These are phyloP conservation scores for Anaeromyces robustus DNA, from an alignment of 192 early-diverging fungal genomes.

Conservation along the genomic window DNA sequence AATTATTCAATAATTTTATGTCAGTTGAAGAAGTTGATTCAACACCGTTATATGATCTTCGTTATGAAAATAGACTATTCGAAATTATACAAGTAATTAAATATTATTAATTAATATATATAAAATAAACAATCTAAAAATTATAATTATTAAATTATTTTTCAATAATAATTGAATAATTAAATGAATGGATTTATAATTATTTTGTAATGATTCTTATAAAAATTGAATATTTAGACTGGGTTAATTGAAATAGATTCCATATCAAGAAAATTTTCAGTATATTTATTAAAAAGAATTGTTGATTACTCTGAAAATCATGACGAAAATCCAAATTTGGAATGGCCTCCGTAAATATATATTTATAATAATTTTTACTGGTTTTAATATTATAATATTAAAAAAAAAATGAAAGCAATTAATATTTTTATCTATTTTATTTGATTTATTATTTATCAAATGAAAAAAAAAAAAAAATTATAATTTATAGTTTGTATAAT, in stretches of 20 bases:
- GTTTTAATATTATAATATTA: no score
- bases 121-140: no score
- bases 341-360: not conserved
- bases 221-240: not conserved
- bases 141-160: no score
- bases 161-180: no score
- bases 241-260: not conserved
- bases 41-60: not conserved
- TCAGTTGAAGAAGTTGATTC: not conserved
- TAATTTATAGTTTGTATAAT: not conserved
- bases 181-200: no score
- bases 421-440: no score
- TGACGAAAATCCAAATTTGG: not conserved
- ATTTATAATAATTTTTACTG: no score
- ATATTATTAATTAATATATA: not conserved
- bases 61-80: not conserved
- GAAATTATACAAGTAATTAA: not conserved
- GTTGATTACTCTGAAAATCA: not conserved
- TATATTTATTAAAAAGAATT: not conserved
- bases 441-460: no score
- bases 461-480: no score
- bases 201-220: no score
- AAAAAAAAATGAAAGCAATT: no score
- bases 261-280: not conserved
- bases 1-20: not conserved